These are phyloP conservation scores for Chlorella sp. DNA, from an alignment of 139 green algal species.

Conservation along the genomic window DNA sequence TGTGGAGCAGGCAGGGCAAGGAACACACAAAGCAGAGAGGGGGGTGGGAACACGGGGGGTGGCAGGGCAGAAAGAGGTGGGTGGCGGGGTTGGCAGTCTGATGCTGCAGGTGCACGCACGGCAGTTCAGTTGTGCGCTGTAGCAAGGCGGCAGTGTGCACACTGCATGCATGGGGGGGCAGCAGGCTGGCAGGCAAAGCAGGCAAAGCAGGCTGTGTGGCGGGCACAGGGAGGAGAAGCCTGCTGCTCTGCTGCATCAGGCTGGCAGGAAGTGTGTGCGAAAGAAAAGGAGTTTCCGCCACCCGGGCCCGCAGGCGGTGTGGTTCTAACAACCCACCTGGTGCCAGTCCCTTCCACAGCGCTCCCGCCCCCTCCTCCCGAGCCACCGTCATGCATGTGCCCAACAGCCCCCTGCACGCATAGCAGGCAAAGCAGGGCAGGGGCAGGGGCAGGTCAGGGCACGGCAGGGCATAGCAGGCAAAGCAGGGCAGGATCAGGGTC, in stretches of 20 bases:
- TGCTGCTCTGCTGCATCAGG: too few species aligned
- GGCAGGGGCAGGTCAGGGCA: not conserved
- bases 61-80: not conserved
- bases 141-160: not conserved
- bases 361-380: constrained; percentile 85
- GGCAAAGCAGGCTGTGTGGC: not conserved
- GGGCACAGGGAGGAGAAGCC: too few species aligned
- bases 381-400: constrained; percentile 92
- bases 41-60: not conserved
- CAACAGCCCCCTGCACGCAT: constrained; percentile 80
- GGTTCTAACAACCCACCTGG: constrained; percentile 73
- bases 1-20: constrained; percentile 37
- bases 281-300: too few species aligned
- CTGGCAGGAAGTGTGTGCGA: too few species aligned
- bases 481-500: not conserved
- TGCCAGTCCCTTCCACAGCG: constrained; percentile 96
- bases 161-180: not conserved
- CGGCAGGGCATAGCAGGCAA: not conserved
- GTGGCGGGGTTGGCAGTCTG: not conserved
- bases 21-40: not conserved
- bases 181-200: not conserved
- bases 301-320: too few species aligned
- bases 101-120: not conserved
- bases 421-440: not conserved
- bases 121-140: not conserved